Evolutionary conservation across 306 rosid genomes (phyloP), one percentile per base, ranked within the genome.

Genomic region (Fragaria vesca): DNA sequence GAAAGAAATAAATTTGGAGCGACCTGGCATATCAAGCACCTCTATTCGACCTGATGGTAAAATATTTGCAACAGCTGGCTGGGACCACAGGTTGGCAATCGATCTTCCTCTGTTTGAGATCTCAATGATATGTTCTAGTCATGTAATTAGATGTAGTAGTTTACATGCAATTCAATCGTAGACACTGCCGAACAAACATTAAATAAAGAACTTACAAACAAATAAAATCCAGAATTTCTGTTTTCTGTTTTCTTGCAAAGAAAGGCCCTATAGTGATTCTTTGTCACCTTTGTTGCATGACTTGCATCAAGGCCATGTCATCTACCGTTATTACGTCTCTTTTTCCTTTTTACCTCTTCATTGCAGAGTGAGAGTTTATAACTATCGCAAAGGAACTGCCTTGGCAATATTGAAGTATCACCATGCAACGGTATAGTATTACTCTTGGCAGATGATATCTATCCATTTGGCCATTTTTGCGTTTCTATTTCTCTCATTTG

Each of bases 31-130:
- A 72, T 83, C 97, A n/a, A 83, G 93, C 79, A 84, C 87, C 81
- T 91, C 92, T 24, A 93, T 93, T 84, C 89, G 97, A 62, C 88
- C 90, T 3, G 97, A 95, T 76, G 88, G 87, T 42, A 91, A 88
- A 89, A 88, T 85, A 80, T 96, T 85, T 69, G 96, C 97, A 32
- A 91, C 97, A 58, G 95, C 98, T 74, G 98, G 97, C 75, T 95
- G 98, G 98, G 98, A 95, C 80, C 97, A 92, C 87, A 92, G 97
- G 98, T 94, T 71, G 58, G 78, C 72, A 76, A 75, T 62, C 5
- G 55, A 57, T n/a, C 47, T 26, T 76, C 62, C 21, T 60, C 12
- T 36, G 10, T 61, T 63, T 62, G 58, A 42, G 12, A 36, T 73
- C 38, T 11, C 45, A 46, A 70, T 72, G 30, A 48, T 68, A 16